Base-by-base conservation (phyloP, 805 yeast genomes). In the Pichia cephalocereana region DNA sequence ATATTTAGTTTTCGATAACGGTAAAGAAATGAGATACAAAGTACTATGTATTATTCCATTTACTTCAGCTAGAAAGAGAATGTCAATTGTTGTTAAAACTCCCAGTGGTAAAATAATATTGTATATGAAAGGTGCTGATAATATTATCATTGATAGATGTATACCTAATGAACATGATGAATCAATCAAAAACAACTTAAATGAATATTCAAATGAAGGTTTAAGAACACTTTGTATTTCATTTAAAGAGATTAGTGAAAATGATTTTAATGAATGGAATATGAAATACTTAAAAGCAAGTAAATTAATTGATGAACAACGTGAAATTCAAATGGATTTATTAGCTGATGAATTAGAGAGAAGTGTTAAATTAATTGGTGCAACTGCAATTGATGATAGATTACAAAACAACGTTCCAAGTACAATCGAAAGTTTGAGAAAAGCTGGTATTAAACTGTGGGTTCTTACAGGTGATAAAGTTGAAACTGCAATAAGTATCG, bases 401-500 rank as follows among this genome's bases (percentile, higher is more conserved):
- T 71, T 85, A 44, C 93, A 85, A 61, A 80, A 77, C 39, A 90
- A 88, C 50, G 93, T 85, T 19, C 89, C 91, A 0, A 82, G 79
- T 46, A 71, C 91, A 1, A 85, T 85, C 56, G 75, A 82, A 15
- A 62, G 79, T 39, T 70, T 85, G 45, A 77, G 80, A 7, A 68
- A 74, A 43, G 91, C 90, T 0, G 93, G 93, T 44, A 80, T 85
- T 57, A 85, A 85, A 62, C 68, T 85, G 44, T 85, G 93, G 93
- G 90, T 85, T 46, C 70, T 85, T 31, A 85, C 93, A 10, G 93
- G 93, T 54, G 93, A 85, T 64, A 79, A 82, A 62, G 79, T 85
- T 45, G 93, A 85, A 64, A 85, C 93, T 10, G 93, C 93, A 3
- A 85, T 85, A 61, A 82, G 83, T 61, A 85, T 85, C 63, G 93